Evolutionary conservation across 495 filamentous ascomycete genomes (phyloP), one percentile per base, ranked within the genome.

Genomic region (Neurospora sp.): DNA sequence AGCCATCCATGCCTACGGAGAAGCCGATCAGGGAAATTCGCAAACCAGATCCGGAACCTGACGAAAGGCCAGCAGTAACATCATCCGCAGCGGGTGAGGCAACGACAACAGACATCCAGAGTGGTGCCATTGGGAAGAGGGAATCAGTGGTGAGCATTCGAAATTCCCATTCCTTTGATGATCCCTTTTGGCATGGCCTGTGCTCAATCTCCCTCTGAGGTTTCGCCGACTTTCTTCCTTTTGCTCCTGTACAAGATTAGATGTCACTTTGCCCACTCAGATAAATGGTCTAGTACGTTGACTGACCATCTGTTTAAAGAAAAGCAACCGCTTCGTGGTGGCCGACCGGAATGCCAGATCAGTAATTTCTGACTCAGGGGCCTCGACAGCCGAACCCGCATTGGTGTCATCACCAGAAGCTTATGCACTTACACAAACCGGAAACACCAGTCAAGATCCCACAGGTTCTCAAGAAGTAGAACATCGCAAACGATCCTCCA

Each of bases 291-390:
- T 31, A 40, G 9, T n/a, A 35, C 39, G 8, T 35, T 22, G 40
- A 10, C 38, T 18, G 40, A 40, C 12, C 38, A 72, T 39, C 9
- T 65, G 18, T 22, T 68, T 65, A 4, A 16, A 78, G 73, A 77
- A 68, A 27, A 73, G 74, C 20, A 81, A 75, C 61, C 79, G 75
- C 14, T 81, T 79, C 38, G 22, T 78, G 31, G 65, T 79, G 31
- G 76, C 76, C 16, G 79, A 81, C 44, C 78, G 78, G 40, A 72
- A 74, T 5, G 72, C 75, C 37, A 76, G 71, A 48, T 68, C 72
- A 9, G 74, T 72, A 37, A 39, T 70, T 16, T 41, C 70, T 7
- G 72, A 72, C 20, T 53, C 76, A 20, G 35, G 70, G 68, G 40
- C 40, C 8, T 71, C 42, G 7, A 73, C 40, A 14, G 48, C 71